A percentile compares a stretch with the other conserved stretches of the same genome.
These are phyloP conservation scores for Cystobasidium tubakii DNA, from an alignment of 768 basidiomycete genomes.

Conservation along the genomic window DNA sequence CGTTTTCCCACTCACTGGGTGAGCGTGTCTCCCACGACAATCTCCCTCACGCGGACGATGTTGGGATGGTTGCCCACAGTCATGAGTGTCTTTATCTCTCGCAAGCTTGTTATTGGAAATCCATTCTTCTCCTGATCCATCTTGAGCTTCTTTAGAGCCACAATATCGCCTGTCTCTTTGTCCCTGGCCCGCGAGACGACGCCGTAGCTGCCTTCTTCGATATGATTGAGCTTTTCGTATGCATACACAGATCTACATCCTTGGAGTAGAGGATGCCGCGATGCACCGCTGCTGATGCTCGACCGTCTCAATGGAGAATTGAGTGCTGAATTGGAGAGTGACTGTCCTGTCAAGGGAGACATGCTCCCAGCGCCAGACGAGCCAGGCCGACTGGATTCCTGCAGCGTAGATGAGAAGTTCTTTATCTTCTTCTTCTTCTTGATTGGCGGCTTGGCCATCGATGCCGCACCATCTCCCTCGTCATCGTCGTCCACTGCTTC, in stretches of 20 bases:
- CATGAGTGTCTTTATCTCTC: constrained; percentile 97
- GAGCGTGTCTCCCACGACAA: constrained; percentile 95
- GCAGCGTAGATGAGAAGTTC: constrained; percentile 26
- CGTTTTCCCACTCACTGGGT: constrained; percentile 74
- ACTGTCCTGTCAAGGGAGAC: neutral
- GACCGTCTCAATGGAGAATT: constrained; percentile 1
- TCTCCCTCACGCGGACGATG: constrained; percentile 92
- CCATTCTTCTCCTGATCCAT: constrained; percentile 98
- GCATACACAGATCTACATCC: constrained; percentile 89
- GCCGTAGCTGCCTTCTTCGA: constrained; percentile 97
- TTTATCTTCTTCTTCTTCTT: constrained; percentile 39
- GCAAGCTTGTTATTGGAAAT: constrained; percentile 91
- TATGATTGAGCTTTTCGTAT: constrained; percentile 91
- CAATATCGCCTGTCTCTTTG: constrained; percentile 88
- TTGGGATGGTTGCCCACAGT: constrained; percentile 69
- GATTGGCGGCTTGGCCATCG: constrained; percentile 2
- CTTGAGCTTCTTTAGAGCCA: constrained; percentile 95
- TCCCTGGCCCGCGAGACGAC: constrained; percentile 94
- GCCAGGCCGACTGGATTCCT: constrained; percentile 21
- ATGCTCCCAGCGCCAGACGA: neutral
- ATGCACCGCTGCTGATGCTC: neutral
- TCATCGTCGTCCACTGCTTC: constrained; percentile 40
- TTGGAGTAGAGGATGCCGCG: constrained; percentile 64
- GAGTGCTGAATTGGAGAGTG: neutral
- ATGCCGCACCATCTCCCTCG: constrained; percentile 36